phyloP scores from a whole-genome alignment of 768 basidiomycete genomes.

The Suillus occidentalis region DNA sequence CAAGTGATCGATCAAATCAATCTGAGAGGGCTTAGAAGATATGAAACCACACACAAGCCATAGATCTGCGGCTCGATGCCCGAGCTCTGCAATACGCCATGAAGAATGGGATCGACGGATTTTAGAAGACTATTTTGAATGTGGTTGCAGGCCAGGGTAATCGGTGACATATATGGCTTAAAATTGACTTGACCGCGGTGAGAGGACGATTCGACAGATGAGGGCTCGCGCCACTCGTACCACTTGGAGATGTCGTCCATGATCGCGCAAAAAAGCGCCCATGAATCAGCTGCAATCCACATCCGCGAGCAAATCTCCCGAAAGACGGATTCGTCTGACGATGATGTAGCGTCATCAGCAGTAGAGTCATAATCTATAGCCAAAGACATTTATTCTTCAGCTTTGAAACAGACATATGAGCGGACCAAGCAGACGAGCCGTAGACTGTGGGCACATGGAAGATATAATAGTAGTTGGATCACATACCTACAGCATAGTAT shows the following conservation, averaged over 20 bases:
- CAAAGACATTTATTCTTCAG: slow-evolving; percentile 28
- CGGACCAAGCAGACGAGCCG: slow-evolving; percentile 12
- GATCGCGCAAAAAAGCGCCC: slow-evolving; percentile 73
- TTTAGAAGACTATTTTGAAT: slow-evolving; percentile 76
- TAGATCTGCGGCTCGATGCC: slow-evolving; percentile 97
- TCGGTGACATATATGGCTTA: slow-evolving; percentile 76
- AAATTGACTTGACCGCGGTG: slow-evolving; percentile 44
- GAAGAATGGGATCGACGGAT: slow-evolving; percentile 77
- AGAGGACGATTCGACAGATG: slow-evolving; percentile 23
- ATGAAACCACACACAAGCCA: slow-evolving; percentile 69
- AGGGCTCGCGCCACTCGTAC: slow-evolving; percentile 68
- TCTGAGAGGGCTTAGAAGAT: background rate
- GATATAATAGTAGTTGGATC: background rate
- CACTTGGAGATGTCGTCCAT: slow-evolving; percentile 82
- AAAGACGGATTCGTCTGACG: slow-evolving; percentile 39
- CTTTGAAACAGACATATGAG: slow-evolving; percentile 20
- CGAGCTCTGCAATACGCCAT: slow-evolving; percentile 69
- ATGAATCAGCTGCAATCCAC: slow-evolving; percentile 86
- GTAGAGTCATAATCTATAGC: slow-evolving; percentile 78
- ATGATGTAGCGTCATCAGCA: slow-evolving; percentile 32
- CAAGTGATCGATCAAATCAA: slow-evolving; percentile 13
- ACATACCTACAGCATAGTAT: slow-evolving; percentile 57
- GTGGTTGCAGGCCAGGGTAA: slow-evolving; percentile 77
- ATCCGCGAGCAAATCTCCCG: slow-evolving; percentile 61
- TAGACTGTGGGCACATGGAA: slow-evolving; percentile 7